phyloP scores from a whole-genome alignment of 345 rosid genomes.

The Mangifera indica region DNA sequence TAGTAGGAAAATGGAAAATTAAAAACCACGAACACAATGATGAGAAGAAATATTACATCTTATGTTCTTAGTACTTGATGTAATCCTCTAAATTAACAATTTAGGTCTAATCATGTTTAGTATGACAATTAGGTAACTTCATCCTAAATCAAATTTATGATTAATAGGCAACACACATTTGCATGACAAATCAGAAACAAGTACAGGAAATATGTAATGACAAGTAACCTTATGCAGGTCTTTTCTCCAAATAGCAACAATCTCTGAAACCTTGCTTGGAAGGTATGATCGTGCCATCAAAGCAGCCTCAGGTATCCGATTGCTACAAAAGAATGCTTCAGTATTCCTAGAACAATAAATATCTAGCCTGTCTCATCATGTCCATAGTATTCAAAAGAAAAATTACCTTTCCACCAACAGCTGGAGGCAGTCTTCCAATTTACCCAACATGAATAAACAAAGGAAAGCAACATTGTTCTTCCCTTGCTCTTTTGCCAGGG shows the following conservation, averaged over 20 bases:
- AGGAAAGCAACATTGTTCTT: conserved; percentile 96
- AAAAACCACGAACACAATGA: not conserved
- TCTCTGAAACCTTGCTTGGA: conserved; percentile 98
- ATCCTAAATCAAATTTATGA: not conserved
- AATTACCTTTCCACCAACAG: conserved; percentile 87
- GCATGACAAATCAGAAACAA: not conserved
- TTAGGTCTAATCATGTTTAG: not conserved
- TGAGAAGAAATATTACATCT: not conserved
- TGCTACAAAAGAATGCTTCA: conserved; percentile 49
- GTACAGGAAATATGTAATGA: conserved; percentile 7
- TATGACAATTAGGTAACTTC: not conserved
- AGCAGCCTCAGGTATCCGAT: conserved; percentile 99
- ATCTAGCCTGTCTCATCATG: conserved; percentile 3
- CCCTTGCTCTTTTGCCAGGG: conserved; percentile 92
- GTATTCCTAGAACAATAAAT: conserved; percentile 14
- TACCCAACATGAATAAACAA: conserved; percentile 91
- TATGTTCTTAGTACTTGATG: not conserved
- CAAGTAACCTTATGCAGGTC: conserved; percentile 77
- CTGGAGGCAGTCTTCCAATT: conserved; percentile 90
- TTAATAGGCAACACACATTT: not conserved
- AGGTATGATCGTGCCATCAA: conserved; percentile 97
- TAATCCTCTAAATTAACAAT: not conserved
- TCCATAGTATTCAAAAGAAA: conserved; percentile 17
- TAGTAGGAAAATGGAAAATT: not conserved
- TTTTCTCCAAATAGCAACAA: conserved; percentile 94